Percentiles rank a stretch among this genome's conserved stretches.
Evolutionary conservation across 1,139 yeast genomes (phyloP).

Genomic region (Hyphopichia khmerensis): DNA sequence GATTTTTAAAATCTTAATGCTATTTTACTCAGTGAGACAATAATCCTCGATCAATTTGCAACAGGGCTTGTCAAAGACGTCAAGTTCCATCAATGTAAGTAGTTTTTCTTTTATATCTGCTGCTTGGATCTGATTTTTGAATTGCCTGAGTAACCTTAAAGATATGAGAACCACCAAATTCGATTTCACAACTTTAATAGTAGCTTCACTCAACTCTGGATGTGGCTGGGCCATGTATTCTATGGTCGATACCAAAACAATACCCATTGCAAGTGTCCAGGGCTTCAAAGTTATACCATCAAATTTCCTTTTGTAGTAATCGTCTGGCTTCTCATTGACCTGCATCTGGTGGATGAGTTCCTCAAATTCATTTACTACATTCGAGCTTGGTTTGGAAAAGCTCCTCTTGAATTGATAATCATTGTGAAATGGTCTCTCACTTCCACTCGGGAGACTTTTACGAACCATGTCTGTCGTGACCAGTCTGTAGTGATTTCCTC

Average conservation of each 20-base stretch:
- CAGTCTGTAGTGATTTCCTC: too few species aligned
- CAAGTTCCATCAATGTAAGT: slow-evolving; percentile 13
- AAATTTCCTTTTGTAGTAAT: slow-evolving; percentile 10
- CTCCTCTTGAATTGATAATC: too few species aligned
- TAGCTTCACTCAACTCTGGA: neutral
- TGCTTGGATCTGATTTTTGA: neutral
- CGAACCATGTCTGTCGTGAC: too few species aligned
- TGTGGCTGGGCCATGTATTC: slow-evolving; percentile 8
- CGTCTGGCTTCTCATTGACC: slow-evolving; percentile 8
- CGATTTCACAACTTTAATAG: slow-evolving; percentile 2
- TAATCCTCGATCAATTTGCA: slow-evolving; percentile 7
- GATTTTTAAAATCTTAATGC: too few species aligned
- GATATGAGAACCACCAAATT: slow-evolving; percentile 3
- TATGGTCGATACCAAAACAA: slow-evolving; percentile 13
- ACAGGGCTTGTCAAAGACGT: slow-evolving; percentile 12
- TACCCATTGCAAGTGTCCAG: slow-evolving; percentile 14
- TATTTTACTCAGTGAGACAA: neutral
- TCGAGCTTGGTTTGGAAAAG: too few species aligned
- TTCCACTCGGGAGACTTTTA: too few species aligned
- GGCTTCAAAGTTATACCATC: slow-evolving; percentile 2
- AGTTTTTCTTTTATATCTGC: slow-evolving; percentile 10
- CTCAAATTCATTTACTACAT: slow-evolving; percentile 1
- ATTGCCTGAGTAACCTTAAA: slow-evolving; percentile 4
- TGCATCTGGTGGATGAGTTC: slow-evolving; percentile 6
- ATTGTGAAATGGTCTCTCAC: too few species aligned